Conservation (phyloP, 345 rosid genomes). For the Acer saccharum region DNA sequence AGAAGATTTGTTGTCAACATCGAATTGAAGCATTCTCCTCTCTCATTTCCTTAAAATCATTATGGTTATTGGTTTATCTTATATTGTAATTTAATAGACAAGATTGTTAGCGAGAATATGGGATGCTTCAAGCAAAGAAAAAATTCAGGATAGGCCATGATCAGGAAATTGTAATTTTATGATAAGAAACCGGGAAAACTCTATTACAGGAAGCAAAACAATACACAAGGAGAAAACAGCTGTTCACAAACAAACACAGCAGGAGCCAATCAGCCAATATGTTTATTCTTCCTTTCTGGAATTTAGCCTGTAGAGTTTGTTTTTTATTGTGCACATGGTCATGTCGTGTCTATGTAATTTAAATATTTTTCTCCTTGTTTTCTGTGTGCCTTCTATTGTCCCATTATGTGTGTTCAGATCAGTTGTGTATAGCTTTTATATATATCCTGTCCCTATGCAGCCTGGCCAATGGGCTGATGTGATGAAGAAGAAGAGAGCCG, state of each 20-base stretch:
- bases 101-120: neutral
- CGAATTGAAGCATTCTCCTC: neutral
- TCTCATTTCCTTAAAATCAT: neutral
- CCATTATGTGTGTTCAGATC: neutral
- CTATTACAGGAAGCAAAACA: neutral
- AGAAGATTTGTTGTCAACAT: neutral
- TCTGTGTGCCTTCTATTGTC: neutral
- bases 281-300: neutral
- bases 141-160: neutral
- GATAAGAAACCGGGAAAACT: neutral
- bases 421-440: neutral
- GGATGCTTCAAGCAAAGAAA: neutral
- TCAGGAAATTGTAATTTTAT: neutral
- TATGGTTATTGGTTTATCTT: neutral
- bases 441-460: constrained; percentile 39
- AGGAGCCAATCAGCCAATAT: neutral
- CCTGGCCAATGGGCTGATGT: constrained; percentile 88
- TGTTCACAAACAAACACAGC: neutral
- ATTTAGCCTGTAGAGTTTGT: neutral
- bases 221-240: neutral
- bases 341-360: neutral
- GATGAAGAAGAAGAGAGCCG: constrained; percentile 87
- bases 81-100: neutral
- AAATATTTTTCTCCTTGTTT: neutral
- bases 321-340: neutral